These are phyloP conservation scores for Tolypocladium sp. DNA, from an alignment of 2,329 filamentous ascomycete species.

Conservation along the genomic window DNA sequence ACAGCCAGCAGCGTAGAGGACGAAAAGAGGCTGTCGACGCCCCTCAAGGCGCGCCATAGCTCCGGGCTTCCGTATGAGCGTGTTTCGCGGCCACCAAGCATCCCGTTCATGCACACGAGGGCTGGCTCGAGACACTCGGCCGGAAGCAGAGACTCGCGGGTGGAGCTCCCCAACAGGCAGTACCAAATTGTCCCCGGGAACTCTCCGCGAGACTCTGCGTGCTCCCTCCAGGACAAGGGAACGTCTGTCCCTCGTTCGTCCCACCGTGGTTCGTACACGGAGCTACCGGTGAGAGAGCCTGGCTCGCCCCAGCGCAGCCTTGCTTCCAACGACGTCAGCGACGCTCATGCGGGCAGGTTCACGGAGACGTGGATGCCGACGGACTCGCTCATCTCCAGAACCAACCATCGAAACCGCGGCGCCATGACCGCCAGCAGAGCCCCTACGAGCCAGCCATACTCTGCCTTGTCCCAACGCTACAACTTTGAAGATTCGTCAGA, in stretches of 20 bases:
- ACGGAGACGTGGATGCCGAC: slow-evolving; percentile 47
- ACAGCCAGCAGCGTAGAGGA: slow-evolving; percentile 33
- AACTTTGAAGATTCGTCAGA: slow-evolving; percentile 30
- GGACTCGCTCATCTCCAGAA: slow-evolving; percentile 44
- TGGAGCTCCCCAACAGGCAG: slow-evolving; percentile 45
- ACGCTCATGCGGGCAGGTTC: slow-evolving; percentile 34
- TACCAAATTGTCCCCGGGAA: slow-evolving; percentile 39
- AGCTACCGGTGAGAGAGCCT: slow-evolving; percentile 36
- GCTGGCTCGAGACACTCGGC: slow-evolving; percentile 50
- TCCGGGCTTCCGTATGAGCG: slow-evolving; percentile 36
- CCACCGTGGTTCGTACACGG: slow-evolving; percentile 37
- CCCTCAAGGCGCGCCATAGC: slow-evolving; percentile 29
- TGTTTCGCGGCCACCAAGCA: slow-evolving; percentile 39
- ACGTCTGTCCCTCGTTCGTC: slow-evolving; percentile 29
- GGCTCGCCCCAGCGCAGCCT: slow-evolving; percentile 15
- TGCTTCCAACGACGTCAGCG: slow-evolving; percentile 14
- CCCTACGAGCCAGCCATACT: slow-evolving; percentile 33
- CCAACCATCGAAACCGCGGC: slow-evolving; percentile 37
- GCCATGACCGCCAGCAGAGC: slow-evolving; percentile 11
- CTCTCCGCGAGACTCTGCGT: slow-evolving; percentile 33
- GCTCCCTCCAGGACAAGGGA: slow-evolving; percentile 36
- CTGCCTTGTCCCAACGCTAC: slow-evolving; percentile 36
- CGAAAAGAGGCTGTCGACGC: slow-evolving; percentile 52
- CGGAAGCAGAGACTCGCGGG: slow-evolving; percentile 42
- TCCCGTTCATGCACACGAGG: slow-evolving; percentile 78